Evolutionary conservation across 2,329 filamentous ascomycete species (phyloP).

Genomic region (Xylaria sp.): DNA sequence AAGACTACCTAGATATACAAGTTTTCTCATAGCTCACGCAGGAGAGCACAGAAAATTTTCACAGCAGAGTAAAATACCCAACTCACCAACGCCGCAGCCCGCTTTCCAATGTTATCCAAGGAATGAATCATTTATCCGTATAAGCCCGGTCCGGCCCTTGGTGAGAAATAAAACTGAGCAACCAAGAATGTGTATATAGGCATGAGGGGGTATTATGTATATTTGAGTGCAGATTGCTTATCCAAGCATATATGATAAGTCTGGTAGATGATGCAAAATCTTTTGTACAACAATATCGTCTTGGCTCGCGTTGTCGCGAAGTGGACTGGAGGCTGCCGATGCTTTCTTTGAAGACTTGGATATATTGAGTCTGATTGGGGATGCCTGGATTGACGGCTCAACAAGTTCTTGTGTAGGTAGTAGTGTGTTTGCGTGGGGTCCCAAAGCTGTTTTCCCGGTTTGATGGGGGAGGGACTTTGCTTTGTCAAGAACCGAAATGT

Average conservation of each 20-base stretch:
- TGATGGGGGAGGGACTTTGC: slow-evolving; percentile 29
- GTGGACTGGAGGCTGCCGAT: slow-evolving; percentile 37
- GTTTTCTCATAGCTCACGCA: neutral
- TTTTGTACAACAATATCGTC: slow-evolving; percentile 51
- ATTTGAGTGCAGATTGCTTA: slow-evolving; percentile 39
- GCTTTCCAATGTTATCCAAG: slow-evolving; percentile 41
- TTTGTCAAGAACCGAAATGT: slow-evolving; percentile 43
- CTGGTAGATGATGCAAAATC: slow-evolving; percentile 55
- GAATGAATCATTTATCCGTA: slow-evolving; percentile 25
- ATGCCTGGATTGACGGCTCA: neutral
- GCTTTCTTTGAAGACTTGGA: slow-evolving; percentile 5
- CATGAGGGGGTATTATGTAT: neutral
- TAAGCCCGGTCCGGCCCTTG: neutral
- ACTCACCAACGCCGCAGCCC: slow-evolving; percentile 38
- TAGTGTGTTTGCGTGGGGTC: slow-evolving; percentile 34
- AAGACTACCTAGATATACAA: neutral
- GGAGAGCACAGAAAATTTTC: neutral
- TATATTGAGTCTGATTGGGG: neutral
- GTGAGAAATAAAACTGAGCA: neutral
- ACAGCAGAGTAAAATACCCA: slow-evolving; percentile 18
- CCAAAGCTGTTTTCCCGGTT: slow-evolving; percentile 31
- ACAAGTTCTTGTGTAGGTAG: slow-evolving; percentile 11
- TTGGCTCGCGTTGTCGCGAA: slow-evolving; percentile 30
- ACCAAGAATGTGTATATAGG: slow-evolving; percentile 22
- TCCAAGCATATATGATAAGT: slow-evolving; percentile 60